Conservation (phyloP, 108 stramenopile species). For the Discostella pseudostelligera region DNA sequence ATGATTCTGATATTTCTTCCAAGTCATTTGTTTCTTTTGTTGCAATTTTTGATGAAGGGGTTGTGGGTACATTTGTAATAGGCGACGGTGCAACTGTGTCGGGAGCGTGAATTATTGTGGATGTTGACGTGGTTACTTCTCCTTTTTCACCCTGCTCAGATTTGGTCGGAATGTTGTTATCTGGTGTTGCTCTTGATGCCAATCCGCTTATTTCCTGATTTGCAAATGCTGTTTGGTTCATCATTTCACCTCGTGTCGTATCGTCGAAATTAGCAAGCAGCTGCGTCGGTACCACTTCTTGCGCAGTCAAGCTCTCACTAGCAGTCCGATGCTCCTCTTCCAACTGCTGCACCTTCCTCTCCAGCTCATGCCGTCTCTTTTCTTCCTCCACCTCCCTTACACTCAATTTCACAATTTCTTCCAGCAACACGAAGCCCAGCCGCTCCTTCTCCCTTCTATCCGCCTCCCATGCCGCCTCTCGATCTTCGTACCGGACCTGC, state of each 20-base stretch:
- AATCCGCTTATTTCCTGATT: too few species aligned
- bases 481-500: constrained; percentile 21
- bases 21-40: neutral
- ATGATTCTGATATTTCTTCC: neutral
- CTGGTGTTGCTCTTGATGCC: too few species aligned
- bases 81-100: neutral
- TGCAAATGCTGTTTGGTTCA: neutral
- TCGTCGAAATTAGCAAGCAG: too few species aligned
- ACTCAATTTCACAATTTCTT: constrained; percentile 35
- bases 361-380: constrained; percentile 17
- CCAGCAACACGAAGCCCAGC: constrained; percentile 23
- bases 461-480: constrained; percentile 27
- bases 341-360: constrained; percentile 11
- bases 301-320: neutral
- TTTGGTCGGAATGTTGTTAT: neutral
- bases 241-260: neutral
- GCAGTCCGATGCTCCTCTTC: neutral
- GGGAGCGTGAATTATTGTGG: neutral
- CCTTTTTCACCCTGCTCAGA: too few species aligned
- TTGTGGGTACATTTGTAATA: neutral
- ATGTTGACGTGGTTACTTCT: neutral
- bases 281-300: neutral
- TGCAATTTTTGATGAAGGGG: neutral
- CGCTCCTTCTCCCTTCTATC: constrained; percentile 38
- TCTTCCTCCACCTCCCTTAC: constrained; percentile 26